Evolutionary conservation across 345 rosid species (phyloP), one percentile per base, ranked within the genome.

Genomic region (Syzygium oleosum): DNA sequence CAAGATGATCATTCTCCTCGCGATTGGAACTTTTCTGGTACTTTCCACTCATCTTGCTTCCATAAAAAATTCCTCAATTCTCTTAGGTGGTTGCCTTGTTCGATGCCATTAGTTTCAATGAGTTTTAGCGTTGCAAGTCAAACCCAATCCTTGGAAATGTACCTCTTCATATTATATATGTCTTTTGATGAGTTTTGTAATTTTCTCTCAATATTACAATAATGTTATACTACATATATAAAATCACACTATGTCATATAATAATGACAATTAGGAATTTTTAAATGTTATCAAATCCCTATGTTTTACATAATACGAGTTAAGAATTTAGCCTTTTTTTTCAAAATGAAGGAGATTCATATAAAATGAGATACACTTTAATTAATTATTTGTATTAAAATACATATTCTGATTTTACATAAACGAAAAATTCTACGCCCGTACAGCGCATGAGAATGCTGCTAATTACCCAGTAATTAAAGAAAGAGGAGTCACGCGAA

Each of bases 361-460:
- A 22, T 56, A 13, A 56, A 9, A 21, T 56, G 61, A 56, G 61
- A 56, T 56, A 56, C 61, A 22, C 23, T 56, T 22, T 56, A 56
- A 3, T 56, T 56, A 4, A 56, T 56, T 56, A 22, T 21, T 56
- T 58, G 61, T 56, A 56, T 22, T 56, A 56, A 56, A 56, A 58
- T 43, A 43, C 14, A 10, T 58, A 58, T 58, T 58, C 10, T 23
- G 27, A 56, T 23, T 22, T 56, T 56, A 56, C 61, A 56, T 22
- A 22, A 56, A 9, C 23, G n/a, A 56, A 56, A 56, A 56, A 22
- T 23, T 56, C 27, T 11, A 56, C 25, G 12, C 61, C 61, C 10
- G 5, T 56, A 56, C 61, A 25, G n/a, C 3, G 19, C 5, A 0
- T 0, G 1, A 61, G 19, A n/a, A 61, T 61, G 19, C 17, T n/a